phyloP scores from a whole-genome alignment of 352 stramenopile species.

The Phytophthora ohioensis region DNA sequence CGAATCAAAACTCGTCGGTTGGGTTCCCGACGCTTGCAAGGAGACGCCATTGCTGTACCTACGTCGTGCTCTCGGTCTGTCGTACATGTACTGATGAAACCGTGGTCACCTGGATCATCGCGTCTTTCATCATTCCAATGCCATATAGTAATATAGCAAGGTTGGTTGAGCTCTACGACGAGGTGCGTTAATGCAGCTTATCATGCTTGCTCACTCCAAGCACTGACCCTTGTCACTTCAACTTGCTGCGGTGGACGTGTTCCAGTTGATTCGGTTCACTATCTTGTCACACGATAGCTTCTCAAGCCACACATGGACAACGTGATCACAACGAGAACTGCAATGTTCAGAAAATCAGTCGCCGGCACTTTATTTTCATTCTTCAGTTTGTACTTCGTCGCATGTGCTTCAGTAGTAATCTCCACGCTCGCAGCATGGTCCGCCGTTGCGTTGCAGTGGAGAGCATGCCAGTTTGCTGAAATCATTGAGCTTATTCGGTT shows the following conservation, averaged over 20 bases:
- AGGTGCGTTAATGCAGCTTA: too few species aligned
- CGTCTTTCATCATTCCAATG: neutral
- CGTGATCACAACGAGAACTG: too few species aligned
- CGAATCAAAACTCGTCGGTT: slow-evolving; percentile 7
- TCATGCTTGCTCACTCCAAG: neutral
- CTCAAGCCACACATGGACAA: too few species aligned
- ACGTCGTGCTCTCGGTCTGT: slow-evolving; percentile 9
- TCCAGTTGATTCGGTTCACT: neutral
- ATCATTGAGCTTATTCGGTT: slow-evolving; percentile 16
- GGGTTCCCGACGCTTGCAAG: slow-evolving; percentile 19
- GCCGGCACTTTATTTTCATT: neutral
- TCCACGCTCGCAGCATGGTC: slow-evolving; percentile 12
- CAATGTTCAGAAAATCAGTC: neutral
- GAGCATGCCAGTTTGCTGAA: slow-evolving; percentile 3
- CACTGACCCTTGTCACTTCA: too few species aligned
- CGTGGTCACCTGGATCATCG: slow-evolving; percentile 2
- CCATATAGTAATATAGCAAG: too few species aligned
- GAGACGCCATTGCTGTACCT: slow-evolving; percentile 19
- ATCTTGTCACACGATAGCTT: slow-evolving; percentile 2
- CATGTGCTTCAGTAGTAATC: neutral
- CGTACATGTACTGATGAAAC: slow-evolving; percentile 15
- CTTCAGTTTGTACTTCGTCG: slow-evolving; percentile 4
- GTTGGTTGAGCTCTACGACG: too few species aligned
- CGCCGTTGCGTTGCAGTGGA: slow-evolving; percentile 19
- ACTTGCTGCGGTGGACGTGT: too few species aligned